Conservation (phyloP, 371 early-diverging fungal genomes). For the Thermomucor indicae-seudaticae region DNA sequence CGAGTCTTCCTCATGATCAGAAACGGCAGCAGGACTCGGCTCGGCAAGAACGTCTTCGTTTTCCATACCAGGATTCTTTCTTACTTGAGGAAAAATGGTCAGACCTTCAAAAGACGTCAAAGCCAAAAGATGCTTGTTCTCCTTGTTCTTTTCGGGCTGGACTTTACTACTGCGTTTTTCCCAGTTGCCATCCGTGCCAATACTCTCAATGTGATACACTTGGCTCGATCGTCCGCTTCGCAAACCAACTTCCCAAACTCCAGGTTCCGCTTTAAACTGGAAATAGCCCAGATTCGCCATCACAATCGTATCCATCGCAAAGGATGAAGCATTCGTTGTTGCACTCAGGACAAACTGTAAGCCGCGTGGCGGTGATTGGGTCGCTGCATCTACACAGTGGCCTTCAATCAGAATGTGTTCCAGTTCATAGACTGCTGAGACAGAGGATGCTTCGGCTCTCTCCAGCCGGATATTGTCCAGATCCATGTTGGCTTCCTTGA, state of each 20-base stretch:
- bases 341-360: slow-evolving; percentile 85
- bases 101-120: slow-evolving; percentile 80
- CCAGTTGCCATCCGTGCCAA: slow-evolving; percentile 55
- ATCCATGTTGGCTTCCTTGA: slow-evolving; percentile 78
- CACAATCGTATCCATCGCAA: slow-evolving; percentile 83
- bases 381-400: slow-evolving; percentile 69
- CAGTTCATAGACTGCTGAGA: slow-evolving; percentile 79
- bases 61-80: slow-evolving; percentile 80
- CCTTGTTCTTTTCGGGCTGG: slow-evolving; percentile 23
- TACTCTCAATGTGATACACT: slow-evolving; percentile 69
- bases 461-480: slow-evolving; percentile 87
- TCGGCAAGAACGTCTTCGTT: slow-evolving; percentile 66
- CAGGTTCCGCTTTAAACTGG: slow-evolving; percentile 90
- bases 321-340: slow-evolving; percentile 31
- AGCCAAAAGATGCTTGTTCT: slow-evolving; percentile 44
- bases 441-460: slow-evolving; percentile 27
- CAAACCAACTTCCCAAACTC: slow-evolving; percentile 77
- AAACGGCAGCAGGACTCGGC: neutral
- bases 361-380: slow-evolving; percentile 77
- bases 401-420: slow-evolving; percentile 86
- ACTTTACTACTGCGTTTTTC: slow-evolving; percentile 9
- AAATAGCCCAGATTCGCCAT: slow-evolving; percentile 97
- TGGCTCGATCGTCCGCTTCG: slow-evolving; percentile 79
- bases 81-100: slow-evolving; percentile 72
- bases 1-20: slow-evolving; percentile 14